phyloP scores from a whole-genome alignment of 106 monocot genomes.

The Dendrobium officinale region DNA sequence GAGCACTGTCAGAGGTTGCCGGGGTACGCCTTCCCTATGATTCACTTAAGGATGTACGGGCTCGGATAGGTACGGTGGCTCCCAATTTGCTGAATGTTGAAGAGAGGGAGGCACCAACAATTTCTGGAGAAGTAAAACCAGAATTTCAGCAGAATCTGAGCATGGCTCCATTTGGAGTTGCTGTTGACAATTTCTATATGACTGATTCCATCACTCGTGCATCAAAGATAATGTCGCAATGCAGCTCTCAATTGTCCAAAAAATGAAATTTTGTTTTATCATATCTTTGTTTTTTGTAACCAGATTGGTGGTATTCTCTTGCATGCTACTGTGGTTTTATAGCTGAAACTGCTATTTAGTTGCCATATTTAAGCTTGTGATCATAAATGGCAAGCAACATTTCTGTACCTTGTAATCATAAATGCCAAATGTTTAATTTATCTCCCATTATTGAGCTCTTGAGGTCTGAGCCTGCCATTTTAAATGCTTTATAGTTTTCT shows the following conservation, averaged over 20 bases:
- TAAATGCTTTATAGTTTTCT: neutral
- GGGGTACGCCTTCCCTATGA: constrained; percentile 79
- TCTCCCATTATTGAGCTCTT: neutral
- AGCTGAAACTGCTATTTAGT: neutral
- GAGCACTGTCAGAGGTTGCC: constrained; percentile 87
- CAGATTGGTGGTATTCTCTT: neutral
- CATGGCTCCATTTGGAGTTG: constrained; percentile 35
- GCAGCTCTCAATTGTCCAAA: constrained; percentile 64
- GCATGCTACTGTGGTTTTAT: neutral
- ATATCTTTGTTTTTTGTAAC: no score
- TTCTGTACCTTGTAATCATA: neutral
- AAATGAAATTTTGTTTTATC: constrained; percentile 30
- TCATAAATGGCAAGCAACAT: constrained; percentile 11
- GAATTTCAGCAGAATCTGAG: constrained; percentile 34
- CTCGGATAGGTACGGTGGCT: constrained; percentile 62
- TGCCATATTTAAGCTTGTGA: neutral
- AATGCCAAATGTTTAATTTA: neutral
- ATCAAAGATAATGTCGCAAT: constrained; percentile 98
- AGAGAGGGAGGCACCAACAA: constrained; percentile 57
- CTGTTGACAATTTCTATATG: constrained; percentile 93
- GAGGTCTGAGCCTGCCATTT: neutral
- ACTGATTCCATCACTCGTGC: constrained; percentile 92
- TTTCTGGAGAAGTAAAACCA: constrained; percentile 54
- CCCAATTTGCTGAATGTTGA: constrained; percentile 78
- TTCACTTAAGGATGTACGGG: constrained; percentile 46